Evolutionary conservation across 163 green algal species (phyloP).

Genomic region (Scenedesmus sp.): DNA sequence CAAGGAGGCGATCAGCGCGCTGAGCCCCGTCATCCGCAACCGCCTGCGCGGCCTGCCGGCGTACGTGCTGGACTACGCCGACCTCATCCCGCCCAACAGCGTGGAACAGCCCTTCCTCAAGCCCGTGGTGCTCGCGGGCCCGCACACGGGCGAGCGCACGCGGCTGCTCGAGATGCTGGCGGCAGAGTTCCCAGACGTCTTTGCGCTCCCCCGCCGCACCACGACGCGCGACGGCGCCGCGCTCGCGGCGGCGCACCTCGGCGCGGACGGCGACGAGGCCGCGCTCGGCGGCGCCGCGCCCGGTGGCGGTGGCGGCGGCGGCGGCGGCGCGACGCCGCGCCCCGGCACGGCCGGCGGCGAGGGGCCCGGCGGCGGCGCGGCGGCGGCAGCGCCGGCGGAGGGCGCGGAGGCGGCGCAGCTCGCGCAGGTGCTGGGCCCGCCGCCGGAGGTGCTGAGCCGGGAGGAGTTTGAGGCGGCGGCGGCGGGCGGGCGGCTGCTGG

Average conservation of each 20-base stretch:
- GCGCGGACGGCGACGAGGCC: constrained; percentile 23
- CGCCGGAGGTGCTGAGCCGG: constrained; percentile 10
- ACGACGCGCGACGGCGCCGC: constrained; percentile 53
- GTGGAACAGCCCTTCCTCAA: constrained; percentile 85
- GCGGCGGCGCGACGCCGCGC: too few relatives aligned
- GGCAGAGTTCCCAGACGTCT: constrained; percentile 80
- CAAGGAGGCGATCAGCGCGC: constrained; percentile 72
- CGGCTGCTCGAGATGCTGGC: constrained; percentile 69
- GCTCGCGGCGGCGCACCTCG: constrained; percentile 33
- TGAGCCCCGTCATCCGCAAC: constrained; percentile 82
- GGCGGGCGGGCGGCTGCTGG: constrained; percentile 54
- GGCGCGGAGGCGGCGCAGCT: neutral
- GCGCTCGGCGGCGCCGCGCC: too few relatives aligned
- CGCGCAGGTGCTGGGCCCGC: neutral
- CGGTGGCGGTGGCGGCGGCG: too few relatives aligned
- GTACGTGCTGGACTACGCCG: constrained; percentile 86
- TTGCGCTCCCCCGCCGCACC: constrained; percentile 66
- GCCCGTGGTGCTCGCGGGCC: constrained; percentile 74
- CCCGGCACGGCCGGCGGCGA: too few relatives aligned
- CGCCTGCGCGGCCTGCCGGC: constrained; percentile 71
- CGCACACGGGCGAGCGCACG: constrained; percentile 51
- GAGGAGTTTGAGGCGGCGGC: constrained; percentile 60
- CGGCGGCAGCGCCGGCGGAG: too few relatives aligned
- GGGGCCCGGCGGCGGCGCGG: too few relatives aligned
- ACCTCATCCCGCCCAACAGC: constrained; percentile 79